These are phyloP conservation scores for Solanum lignicaule DNA, from an alignment of 257 asterid species.

Conservation along the genomic window DNA sequence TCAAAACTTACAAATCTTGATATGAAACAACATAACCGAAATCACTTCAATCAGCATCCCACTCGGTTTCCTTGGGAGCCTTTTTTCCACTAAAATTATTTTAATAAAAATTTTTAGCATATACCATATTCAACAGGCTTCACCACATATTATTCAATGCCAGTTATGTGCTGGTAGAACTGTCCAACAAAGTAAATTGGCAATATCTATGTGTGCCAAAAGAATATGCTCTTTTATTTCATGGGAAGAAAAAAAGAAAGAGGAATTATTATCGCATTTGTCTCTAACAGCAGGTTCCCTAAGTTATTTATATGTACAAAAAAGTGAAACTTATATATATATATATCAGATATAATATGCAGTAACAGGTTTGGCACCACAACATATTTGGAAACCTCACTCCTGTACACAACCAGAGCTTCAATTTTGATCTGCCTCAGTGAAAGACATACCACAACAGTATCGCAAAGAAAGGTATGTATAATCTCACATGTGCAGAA, in stretches of 20 bases:
- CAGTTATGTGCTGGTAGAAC: not conserved
- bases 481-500: constrained; percentile 50
- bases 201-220: not conserved
- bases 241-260: not conserved
- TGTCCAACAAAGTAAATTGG: not conserved
- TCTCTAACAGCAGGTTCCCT: not conserved
- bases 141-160: not conserved
- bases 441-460: not conserved
- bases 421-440: not conserved
- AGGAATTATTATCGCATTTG: not conserved
- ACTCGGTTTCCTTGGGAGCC: not conserved
- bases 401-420: not conserved
- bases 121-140: not conserved
- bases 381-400: not conserved
- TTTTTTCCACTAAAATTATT: not conserved
- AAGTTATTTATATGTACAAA: not conserved
- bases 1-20: not conserved
- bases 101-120: not conserved
- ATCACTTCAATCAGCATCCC: not conserved
- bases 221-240: not conserved
- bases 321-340: not conserved
- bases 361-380: not conserved
- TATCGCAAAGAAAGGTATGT: not conserved
- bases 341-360: not conserved
- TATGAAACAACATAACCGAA: not conserved